Evolutionary conservation across 75 land plant genomes (phyloP), one percentile per base, ranked within the genome.

Genomic region (Cunninghamia lanceolata): DNA sequence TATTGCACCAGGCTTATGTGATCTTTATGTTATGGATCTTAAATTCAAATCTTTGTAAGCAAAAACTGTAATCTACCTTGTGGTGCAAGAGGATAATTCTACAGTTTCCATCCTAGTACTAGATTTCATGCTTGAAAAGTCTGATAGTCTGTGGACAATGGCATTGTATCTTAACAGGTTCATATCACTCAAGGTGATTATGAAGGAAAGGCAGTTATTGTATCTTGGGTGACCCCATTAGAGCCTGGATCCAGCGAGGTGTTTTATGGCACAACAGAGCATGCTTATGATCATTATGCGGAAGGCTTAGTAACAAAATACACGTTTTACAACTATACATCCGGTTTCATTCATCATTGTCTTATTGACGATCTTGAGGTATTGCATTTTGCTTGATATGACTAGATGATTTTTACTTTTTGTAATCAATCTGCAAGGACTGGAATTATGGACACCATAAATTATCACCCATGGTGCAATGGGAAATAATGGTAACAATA

Each of bases 171-270:
- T 17, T 79, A 21, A 52, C 88, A 97, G 99, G 99, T 97, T 42
- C 96, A 93, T 91, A 89, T 97, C 43, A 96, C 96, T 25, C 99
- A 97, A 91, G 99, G 99, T 68, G 96, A 96, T 86, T 93, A 94
- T 88, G 93, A 93, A 74, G 99, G 99, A 39, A 92, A 85, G 40
- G 94, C 98, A 54, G 92, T 97, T 15, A 93, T 97, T 28, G 85
- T 97, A 34, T 94, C 98, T 54, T 97, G 98, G 94, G 94, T 97
- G 19, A 97, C 97, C 45, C 34, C 85, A 11, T 85, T 56, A 73
- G 92, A 91, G 75, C 93, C 91, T 85, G 97, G 93, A 30, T 53
- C 85, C 16, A 88, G 89, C 4, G 86, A 86, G 86, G 96, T 97
- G 4, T 86, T 80, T 28, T 97, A 93, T 92, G 96, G 99, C 30